Base-by-base conservation (phyloP, 1,284 basidiomycete genomes). In the Melampsora abietis-canadensis region DNA sequence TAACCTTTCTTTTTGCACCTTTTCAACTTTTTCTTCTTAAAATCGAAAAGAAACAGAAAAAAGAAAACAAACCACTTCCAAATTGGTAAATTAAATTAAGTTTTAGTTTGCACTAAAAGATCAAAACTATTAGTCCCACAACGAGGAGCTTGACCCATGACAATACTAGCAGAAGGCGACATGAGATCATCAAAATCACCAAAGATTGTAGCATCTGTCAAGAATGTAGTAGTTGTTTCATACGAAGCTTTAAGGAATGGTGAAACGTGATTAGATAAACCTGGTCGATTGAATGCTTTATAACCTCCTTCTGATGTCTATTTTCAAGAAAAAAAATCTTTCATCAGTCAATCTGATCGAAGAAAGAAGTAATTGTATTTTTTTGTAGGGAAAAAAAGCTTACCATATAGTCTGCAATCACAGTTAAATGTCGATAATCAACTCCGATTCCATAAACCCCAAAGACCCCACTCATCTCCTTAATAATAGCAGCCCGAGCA, bases 401-500 rank as follows among this genome's bases (percentile, higher is more conserved):
- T 80, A 94, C 92, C 94, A 97, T 97, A 82, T 98, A 99, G 83
- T 99, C 96, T 44, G 96, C 96, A 81, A 99, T 97, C 76, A 99
- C 86, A 80, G 94, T 94, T 72, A 98, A 85, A 85, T 99, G 96
- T 73, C 96, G 88, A 79, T 88, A 88, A 83, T 98, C 90, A 72
- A 99, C 96, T 76, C 91, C 92, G 81, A 99, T 99, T 81, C 91
- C 95, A 84, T 99, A 99, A 3, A 91, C 93, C n/a, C 88, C 89
- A 83, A 99, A 99, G 69, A 99, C 93, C 48, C 87, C 88, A 61
- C 89, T 87, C 84, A 98, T 92, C 83, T 98, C 95, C 76, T 86
- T 77, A 66, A 84, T 83, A 76, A 84, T 83, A 24, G 81, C 81
- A 10, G 80, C 78, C 27, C 83, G 79, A 2, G 83, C 83, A 0